Base-by-base conservation (phyloP, 139 green algal genomes). In the Micractinium sp. region DNA sequence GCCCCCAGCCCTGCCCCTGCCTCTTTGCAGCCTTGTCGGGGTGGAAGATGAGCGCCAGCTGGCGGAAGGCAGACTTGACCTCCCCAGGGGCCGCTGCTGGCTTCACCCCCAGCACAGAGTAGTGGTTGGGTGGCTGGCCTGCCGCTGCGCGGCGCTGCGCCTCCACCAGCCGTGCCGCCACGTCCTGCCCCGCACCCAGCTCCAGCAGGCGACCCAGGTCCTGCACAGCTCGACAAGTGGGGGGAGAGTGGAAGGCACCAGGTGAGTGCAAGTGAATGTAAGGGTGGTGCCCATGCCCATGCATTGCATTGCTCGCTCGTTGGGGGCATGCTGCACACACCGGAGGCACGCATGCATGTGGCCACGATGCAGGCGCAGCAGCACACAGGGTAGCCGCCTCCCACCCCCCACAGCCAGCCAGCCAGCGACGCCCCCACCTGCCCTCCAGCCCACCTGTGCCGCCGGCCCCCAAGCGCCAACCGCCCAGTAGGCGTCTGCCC, bases 1-100 rank as follows among this genome's bases (percentile, higher is more conserved):
- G 39, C 13, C 69, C 41, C 13, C 16, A 23, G 4, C 20, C 31
- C 27, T 36, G 27, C 18, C 5, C n/a, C 31, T 56, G 27, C 47
- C 47, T 56, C 47, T 56, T 56, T 19, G 81, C 56, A 79, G 53
- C 35, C 33, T 25, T 20, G 41, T 84, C 78, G 2, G 78, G 78
- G 29, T 84, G 78, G 78, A 67, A 67, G 25, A 9, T 90, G 66
- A 99, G 91, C 20, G 96, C 96, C 63, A 96, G 91, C 38, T 90
- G 92, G 47, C 94, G 91, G 85, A 98, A 99, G 0, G 96, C 96
- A 56, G 96, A 95, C 85, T 96, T 97, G 67, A 99, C 95, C 19
- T 98, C 94, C 1, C 86, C 92, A 12, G 77, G 33, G 5, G n/a
- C 36, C 0, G 91, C 92, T 33, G 35, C n/a, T 7, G 38, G n/a